phyloP scores from a whole-genome alignment of 2,329 filamentous ascomycete genomes.

The Pyricularia sp. region DNA sequence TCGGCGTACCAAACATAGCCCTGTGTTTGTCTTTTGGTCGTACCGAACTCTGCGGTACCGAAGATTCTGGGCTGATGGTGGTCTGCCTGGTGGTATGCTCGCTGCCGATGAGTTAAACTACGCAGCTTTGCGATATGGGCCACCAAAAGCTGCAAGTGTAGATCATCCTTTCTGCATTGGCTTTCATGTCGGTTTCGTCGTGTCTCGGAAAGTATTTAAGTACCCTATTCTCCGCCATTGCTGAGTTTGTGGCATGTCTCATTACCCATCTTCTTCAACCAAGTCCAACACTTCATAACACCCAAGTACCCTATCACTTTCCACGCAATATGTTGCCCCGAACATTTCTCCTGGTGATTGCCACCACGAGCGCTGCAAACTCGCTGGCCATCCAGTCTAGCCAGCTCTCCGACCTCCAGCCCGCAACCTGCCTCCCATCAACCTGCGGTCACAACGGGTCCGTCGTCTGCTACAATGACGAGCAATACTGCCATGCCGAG shows the following conservation, averaged over 20 bases:
- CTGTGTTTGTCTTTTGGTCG: neutral
- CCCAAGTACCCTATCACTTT: neutral
- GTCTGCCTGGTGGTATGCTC: neutral
- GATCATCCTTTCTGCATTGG: neutral
- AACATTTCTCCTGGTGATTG: neutral
- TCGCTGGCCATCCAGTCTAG: neutral
- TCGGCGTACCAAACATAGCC: neutral
- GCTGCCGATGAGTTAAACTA: neutral
- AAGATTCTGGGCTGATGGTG: neutral
- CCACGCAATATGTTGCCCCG: neutral
- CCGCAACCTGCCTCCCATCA: neutral
- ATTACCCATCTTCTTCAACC: neutral
- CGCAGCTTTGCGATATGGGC: neutral
- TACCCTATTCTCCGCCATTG: neutral
- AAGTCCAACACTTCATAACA: neutral
- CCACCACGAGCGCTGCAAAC: neutral
- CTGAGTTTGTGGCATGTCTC: neutral
- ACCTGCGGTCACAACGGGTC: neutral
- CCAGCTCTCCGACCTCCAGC: neutral
- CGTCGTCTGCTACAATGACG: neutral
- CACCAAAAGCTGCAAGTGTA: neutral
- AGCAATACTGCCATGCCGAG: neutral
- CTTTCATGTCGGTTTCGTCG: neutral
- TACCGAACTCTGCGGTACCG: neutral
- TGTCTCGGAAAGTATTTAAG: neutral